Evolutionary conservation across 805 yeast genomes (phyloP).

Genomic region (Saturnispora dispora): DNA sequence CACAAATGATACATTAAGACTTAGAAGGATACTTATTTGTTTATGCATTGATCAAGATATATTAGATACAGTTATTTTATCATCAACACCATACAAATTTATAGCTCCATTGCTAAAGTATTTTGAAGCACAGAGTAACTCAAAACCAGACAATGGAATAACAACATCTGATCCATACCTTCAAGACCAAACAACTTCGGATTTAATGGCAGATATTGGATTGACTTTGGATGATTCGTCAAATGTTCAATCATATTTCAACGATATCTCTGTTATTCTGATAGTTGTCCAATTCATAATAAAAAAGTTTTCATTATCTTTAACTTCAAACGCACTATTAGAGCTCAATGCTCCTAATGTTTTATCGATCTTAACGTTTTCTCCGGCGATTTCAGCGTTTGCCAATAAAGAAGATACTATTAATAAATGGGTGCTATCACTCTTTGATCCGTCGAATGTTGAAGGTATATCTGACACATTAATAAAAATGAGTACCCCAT

Average conservation of each 20-base stretch:
- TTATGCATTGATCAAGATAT: conserved; percentile 35
- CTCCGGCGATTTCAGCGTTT: conserved; percentile 2
- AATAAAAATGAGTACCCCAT: conserved; percentile 54
- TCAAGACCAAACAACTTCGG: conserved; percentile 16
- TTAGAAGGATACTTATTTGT: conserved; percentile 45
- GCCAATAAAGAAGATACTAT: conserved; percentile 18
- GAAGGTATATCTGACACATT: conserved; percentile 82
- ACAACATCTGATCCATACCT: conserved; percentile 9
- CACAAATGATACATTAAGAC: conserved; percentile 33
- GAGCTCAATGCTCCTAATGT: conserved; percentile 4
- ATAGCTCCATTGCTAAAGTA: conserved; percentile 39
- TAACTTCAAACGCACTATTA: conserved; percentile 13
- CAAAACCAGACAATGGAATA: conserved; percentile 16
- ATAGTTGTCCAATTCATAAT: conserved; percentile 31
- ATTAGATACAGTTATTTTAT: conserved; percentile 35
- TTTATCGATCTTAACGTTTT: conserved; percentile 6
- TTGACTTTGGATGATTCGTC: conserved; percentile 52
- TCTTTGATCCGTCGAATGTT: conserved; percentile 48
- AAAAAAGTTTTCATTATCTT: background rate
- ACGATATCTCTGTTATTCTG: conserved; percentile 58
- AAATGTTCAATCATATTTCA: conserved; percentile 48
- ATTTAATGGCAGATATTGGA: conserved; percentile 21
- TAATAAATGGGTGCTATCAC: conserved; percentile 69
- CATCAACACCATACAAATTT: conserved; percentile 34
- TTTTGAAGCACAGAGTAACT: conserved; percentile 35